phyloP scores from a whole-genome alignment of 2,329 filamentous ascomycete species.

The Didymella arachidicola region DNA sequence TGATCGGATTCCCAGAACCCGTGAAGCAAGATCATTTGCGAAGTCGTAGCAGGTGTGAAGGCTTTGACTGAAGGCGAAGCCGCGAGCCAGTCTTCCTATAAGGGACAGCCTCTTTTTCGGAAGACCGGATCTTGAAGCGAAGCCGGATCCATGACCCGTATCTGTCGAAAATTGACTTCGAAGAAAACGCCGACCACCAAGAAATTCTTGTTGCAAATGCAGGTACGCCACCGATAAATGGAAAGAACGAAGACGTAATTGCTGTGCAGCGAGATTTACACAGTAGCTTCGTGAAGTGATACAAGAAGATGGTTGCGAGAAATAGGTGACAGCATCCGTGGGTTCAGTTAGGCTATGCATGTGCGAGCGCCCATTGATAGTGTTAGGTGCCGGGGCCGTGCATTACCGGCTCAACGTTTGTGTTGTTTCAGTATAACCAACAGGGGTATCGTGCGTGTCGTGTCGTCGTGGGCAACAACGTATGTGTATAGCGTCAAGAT shows the following conservation, averaged over 20 bases:
- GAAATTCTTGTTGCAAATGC: neutral
- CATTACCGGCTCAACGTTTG: neutral
- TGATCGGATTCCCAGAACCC: neutral
- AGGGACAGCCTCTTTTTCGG: neutral
- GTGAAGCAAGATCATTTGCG: neutral
- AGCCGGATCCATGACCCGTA: neutral
- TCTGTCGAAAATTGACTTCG: neutral
- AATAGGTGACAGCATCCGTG: neutral
- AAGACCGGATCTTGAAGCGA: neutral
- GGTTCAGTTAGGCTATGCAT: neutral
- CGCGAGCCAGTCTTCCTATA: neutral
- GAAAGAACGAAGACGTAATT: neutral
- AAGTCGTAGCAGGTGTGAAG: neutral
- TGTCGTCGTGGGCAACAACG: neutral
- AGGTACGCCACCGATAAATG: neutral
- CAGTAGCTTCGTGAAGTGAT: constrained; percentile 1
- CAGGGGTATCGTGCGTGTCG: neutral
- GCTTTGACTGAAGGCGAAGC: neutral
- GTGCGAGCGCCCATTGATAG: neutral
- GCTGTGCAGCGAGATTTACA: neutral
- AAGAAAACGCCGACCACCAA: neutral
- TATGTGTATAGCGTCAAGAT: neutral
- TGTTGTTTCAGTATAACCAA: neutral
- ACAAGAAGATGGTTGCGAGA: constrained; percentile 9
- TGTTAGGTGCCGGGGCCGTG: neutral